Percentiles rank a stretch among this genome's conserved stretches.
Conservation (phyloP, 352 stramenopile species). For the Pythium volutum region DNA sequence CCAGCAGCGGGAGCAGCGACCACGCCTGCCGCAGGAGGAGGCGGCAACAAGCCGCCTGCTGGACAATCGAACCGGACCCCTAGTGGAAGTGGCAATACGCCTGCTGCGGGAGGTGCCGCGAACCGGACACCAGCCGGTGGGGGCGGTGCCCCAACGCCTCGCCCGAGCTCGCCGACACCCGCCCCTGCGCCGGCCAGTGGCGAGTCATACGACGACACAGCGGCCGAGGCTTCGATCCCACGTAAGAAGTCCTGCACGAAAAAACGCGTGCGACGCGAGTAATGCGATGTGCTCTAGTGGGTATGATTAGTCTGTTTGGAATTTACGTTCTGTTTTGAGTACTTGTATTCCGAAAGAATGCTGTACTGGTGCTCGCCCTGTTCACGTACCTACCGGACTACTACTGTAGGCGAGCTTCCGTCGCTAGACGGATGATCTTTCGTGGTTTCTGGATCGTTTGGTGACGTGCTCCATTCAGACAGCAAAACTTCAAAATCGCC, state of each 20-base stretch:
- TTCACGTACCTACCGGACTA: too few relatives aligned
- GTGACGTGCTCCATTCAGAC: too few relatives aligned
- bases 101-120: too few relatives aligned
- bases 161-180: neutral
- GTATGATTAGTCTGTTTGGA: too few relatives aligned
- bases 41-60: neutral
- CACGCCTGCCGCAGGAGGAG: neutral
- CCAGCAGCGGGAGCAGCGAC: neutral
- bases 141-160: neutral
- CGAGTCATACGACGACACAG: neutral
- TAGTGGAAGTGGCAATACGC: neutral
- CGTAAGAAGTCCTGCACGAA: constrained; percentile 8
- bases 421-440: too few relatives aligned
- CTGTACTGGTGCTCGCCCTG: too few relatives aligned
- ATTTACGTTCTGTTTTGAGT: too few relatives aligned
- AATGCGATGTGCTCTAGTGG: neutral
- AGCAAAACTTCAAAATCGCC: too few relatives aligned
- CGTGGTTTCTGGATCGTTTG: too few relatives aligned
- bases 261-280: constrained; percentile 2
- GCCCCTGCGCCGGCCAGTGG: neutral
- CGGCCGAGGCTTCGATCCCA: neutral
- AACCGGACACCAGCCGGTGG: neutral
- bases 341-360: too few relatives aligned
- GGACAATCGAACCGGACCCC: neutral
- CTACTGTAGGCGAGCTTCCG: too few relatives aligned